phyloP scores from a whole-genome alignment of 2,329 filamentous ascomycete species.

The Knufia fluminis region DNA sequence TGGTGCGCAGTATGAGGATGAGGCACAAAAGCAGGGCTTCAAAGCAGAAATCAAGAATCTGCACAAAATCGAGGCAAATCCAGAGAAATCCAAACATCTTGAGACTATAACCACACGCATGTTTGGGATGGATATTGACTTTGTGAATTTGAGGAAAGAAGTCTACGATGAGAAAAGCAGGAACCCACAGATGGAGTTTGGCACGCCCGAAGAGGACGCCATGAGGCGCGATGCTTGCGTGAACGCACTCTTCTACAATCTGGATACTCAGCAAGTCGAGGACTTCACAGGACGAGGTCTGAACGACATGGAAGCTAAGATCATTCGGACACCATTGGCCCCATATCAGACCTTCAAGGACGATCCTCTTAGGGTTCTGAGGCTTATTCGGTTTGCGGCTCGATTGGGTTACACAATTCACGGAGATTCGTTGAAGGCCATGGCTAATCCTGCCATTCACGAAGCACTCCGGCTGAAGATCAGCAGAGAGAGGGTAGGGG shows the following conservation, averaged over 20 bases:
- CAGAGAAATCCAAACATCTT: slow-evolving; percentile 91
- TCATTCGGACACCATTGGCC: slow-evolving; percentile 78
- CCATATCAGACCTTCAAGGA: slow-evolving; percentile 90
- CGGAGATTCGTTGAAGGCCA: slow-evolving; percentile 55
- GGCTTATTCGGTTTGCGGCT: slow-evolving; percentile 83
- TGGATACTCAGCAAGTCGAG: slow-evolving; percentile 69
- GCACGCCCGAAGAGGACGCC: slow-evolving; percentile 83
- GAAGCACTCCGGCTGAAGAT: slow-evolving; percentile 77
- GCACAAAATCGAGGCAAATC: slow-evolving; percentile 84
- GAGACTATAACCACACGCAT: slow-evolving; percentile 83
- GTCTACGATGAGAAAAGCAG: slow-evolving; percentile 82
- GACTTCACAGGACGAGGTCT: slow-evolving; percentile 72
- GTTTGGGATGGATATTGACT: slow-evolving; percentile 79
- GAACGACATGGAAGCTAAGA: slow-evolving; percentile 58
- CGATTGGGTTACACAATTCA: slow-evolving; percentile 74
- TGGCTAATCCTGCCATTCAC: slow-evolving; percentile 71
- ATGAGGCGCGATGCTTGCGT: slow-evolving; percentile 82
- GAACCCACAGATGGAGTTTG: slow-evolving; percentile 88
- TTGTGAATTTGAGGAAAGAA: slow-evolving; percentile 90
- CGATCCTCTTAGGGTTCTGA: slow-evolving; percentile 77
- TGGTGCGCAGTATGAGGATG: slow-evolving; percentile 35
- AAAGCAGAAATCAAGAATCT: slow-evolving; percentile 51
- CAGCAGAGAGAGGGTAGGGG: slow-evolving; percentile 77
- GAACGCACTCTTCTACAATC: slow-evolving; percentile 92
- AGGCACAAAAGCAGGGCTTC: slow-evolving; percentile 27